Conservation (phyloP, 176 grass and related monocot species). For the Oryza glumipatula region DNA sequence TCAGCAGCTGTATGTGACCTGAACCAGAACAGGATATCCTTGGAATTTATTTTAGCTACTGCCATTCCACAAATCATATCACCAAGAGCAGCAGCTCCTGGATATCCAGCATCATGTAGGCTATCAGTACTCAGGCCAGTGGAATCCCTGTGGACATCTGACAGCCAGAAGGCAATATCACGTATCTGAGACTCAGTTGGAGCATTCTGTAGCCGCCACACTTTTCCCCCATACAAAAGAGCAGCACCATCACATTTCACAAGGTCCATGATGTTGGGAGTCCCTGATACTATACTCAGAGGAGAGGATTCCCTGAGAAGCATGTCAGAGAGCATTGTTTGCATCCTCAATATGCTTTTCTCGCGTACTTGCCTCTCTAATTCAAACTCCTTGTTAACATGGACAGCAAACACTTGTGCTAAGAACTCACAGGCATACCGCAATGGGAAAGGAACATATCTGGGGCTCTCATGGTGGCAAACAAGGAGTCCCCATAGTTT, state of each 20-base stretch:
- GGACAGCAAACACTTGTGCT: slow-evolving; percentile 88
- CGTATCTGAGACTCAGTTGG: slow-evolving; percentile 77
- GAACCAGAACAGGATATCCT: slow-evolving; percentile 93
- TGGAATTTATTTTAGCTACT: slow-evolving; percentile 81
- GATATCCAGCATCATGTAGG: slow-evolving; percentile 90
- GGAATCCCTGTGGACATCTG: slow-evolving; percentile 83
- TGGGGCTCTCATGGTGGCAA: slow-evolving; percentile 88
- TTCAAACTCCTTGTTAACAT: slow-evolving; percentile 94
- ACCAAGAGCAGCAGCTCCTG: slow-evolving; percentile 67
- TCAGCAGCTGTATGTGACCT: slow-evolving; percentile 81
- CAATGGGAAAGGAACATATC: slow-evolving; percentile 88
- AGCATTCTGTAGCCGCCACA: slow-evolving; percentile 65
- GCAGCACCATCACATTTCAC: slow-evolving; percentile 82
- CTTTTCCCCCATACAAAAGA: slow-evolving; percentile 70
- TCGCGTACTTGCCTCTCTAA: slow-evolving; percentile 82
- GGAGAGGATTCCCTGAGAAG: slow-evolving; percentile 79
- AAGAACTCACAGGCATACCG: slow-evolving; percentile 97
- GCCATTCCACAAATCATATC: slow-evolving; percentile 89
- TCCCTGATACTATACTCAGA: slow-evolving; percentile 69
- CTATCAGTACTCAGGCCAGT: slow-evolving; percentile 96
- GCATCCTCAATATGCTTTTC: slow-evolving; percentile 86
- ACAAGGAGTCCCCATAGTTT: slow-evolving; percentile 90
- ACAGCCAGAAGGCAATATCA: slow-evolving; percentile 79
- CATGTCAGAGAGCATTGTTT: slow-evolving; percentile 85
- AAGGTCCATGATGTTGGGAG: slow-evolving; percentile 95